These are phyloP conservation scores for Xylaria hypoxylon DNA, from an alignment of 2,329 filamentous ascomycete species.

Conservation along the genomic window DNA sequence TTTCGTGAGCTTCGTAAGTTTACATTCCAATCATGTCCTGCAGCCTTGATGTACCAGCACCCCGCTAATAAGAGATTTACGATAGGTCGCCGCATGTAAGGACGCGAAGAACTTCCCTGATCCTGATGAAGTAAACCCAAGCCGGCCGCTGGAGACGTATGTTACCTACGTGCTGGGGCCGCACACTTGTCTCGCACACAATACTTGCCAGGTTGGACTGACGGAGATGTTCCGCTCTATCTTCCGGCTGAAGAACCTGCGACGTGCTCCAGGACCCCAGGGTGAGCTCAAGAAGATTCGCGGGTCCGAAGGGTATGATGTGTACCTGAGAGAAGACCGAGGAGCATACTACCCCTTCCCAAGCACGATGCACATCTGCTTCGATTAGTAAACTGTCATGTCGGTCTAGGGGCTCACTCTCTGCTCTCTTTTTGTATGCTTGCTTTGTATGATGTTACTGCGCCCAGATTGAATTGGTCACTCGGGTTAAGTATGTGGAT, in stretches of 20 bases:
- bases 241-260: conserved; percentile 70
- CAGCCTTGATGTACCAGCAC: neutral
- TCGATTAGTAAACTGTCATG: conserved; percentile 39
- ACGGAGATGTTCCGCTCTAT: conserved; percentile 76
- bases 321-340: conserved; percentile 76
- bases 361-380: conserved; percentile 54
- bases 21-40: neutral
- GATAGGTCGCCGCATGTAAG: conserved; percentile 60
- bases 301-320: conserved; percentile 64
- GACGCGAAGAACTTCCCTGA: conserved; percentile 71
- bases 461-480: neutral
- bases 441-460: conserved; percentile 6
- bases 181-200: conserved; percentile 71
- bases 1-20: conserved; percentile 70
- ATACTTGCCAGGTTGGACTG: conserved; percentile 70
- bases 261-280: conserved; percentile 71
- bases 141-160: conserved; percentile 72
- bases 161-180: conserved; percentile 73
- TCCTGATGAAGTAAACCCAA: conserved; percentile 70
- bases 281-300: conserved; percentile 75
- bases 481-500: conserved; percentile 16
- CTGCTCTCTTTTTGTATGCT: neutral
- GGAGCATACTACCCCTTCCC: conserved; percentile 62
- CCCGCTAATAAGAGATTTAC: conserved; percentile 8
- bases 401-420: neutral